These are phyloP conservation scores for Echinosophora koreensis DNA, from an alignment of 306 rosid species.

Conservation along the genomic window DNA sequence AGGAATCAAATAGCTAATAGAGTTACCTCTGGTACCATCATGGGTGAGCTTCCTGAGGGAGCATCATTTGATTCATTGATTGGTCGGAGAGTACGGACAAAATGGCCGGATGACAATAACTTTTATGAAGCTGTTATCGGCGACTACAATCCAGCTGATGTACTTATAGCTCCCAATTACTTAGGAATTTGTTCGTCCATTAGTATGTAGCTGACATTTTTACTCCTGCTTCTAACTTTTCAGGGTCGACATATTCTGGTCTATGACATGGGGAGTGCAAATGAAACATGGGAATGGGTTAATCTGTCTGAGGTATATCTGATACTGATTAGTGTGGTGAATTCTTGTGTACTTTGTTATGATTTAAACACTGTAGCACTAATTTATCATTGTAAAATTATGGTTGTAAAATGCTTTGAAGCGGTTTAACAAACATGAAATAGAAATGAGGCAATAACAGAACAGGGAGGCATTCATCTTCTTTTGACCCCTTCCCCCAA, in stretches of 20 bases:
- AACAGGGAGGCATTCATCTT: slow-evolving; percentile 2
- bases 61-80: slow-evolving; percentile 63
- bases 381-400: not conserved
- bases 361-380: not conserved
- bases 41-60: slow-evolving; percentile 72
- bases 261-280: slow-evolving; percentile 74
- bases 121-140: slow-evolving; percentile 91
- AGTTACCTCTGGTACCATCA: slow-evolving; percentile 65
- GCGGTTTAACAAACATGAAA: not conserved
- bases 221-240: slow-evolving; percentile 43
- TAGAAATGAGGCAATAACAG: not conserved
- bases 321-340: slow-evolving; percentile 19
- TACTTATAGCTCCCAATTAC: slow-evolving; percentile 46
- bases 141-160: slow-evolving; percentile 75
- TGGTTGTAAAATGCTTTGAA: slow-evolving; percentile 2
- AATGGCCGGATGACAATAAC: slow-evolving; percentile 97
- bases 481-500: not conserved
- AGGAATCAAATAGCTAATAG: slow-evolving; percentile 76
- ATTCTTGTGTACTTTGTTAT: slow-evolving; percentile 6
- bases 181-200: slow-evolving; percentile 32
- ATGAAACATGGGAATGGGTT: slow-evolving; percentile 93
- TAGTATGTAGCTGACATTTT: slow-evolving; percentile 38
- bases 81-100: slow-evolving; percentile 85
- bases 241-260: slow-evolving; percentile 89
- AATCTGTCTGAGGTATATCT: slow-evolving; percentile 86